Percentiles rank a stretch among this genome's conserved stretches.
Conservation (phyloP, 2,329 filamentous ascomycete species). For the Alternaria tenuissima region DNA sequence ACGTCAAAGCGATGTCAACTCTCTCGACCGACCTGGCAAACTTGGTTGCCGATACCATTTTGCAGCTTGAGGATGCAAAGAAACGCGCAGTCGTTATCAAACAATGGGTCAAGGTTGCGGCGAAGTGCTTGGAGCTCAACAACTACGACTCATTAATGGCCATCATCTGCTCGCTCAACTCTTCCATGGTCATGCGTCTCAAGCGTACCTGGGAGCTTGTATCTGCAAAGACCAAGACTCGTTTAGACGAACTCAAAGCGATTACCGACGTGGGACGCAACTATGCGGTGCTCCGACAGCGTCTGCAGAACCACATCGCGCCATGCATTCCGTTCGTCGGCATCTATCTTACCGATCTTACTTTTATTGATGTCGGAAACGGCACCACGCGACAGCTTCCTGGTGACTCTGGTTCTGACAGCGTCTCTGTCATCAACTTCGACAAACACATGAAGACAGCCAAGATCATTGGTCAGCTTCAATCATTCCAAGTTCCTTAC, state of each 20-base stretch:
- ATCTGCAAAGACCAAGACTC: conserved; percentile 81
- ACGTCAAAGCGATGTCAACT: conserved; percentile 92
- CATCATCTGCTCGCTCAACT: conserved; percentile 92
- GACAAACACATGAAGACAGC: conserved; percentile 96
- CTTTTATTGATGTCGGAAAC: conserved; percentile 95
- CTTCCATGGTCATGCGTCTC: conserved; percentile 86
- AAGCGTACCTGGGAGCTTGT: conserved; percentile 92
- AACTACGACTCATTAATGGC: conserved; percentile 98
- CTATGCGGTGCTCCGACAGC: conserved; percentile 83
- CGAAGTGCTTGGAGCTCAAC: conserved; percentile 84
- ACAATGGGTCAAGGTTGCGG: conserved; percentile 96
- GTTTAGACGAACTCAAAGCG: conserved; percentile 79
- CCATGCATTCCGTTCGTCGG: conserved; percentile 95
- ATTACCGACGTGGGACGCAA: conserved; percentile 91
- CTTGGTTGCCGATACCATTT: conserved; percentile 89
- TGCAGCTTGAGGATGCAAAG: conserved; percentile 88
- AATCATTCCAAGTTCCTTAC: conserved; percentile 95
- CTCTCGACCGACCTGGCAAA: conserved; percentile 93
- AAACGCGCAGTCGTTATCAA: conserved; percentile 91
- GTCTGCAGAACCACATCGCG: conserved; percentile 84
- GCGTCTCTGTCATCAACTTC: conserved; percentile 90
- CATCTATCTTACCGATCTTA: conserved; percentile 94
- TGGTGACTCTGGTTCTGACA: conserved; percentile 63
- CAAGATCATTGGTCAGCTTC: conserved; percentile 93
- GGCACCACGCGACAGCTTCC: conserved; percentile 81